A percentile compares a stretch with the other conserved stretches of the same genome.
These are phyloP conservation scores for Radiomyces spectabilis DNA, from an alignment of 192 early-diverging fungal species.

Conservation along the genomic window DNA sequence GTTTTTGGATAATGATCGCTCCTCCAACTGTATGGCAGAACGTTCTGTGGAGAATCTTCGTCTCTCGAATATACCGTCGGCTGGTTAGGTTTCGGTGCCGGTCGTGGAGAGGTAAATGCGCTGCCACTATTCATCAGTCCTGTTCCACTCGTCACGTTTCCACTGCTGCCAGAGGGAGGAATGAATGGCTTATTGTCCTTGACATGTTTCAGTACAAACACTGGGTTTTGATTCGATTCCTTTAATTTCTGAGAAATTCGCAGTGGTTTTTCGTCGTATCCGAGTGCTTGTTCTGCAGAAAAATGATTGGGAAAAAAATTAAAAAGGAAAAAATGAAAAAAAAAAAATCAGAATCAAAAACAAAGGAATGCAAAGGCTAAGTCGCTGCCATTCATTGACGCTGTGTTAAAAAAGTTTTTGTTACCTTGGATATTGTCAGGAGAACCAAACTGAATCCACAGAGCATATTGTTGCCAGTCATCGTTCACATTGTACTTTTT, in stretches of 20 bases:
- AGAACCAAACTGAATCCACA: slow-evolving; percentile 71
- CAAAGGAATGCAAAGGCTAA: too few species aligned
- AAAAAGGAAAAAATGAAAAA: slow-evolving; percentile 16
- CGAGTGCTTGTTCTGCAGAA: slow-evolving; percentile 65
- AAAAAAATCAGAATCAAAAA: slow-evolving; percentile 6
- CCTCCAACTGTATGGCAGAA: too few species aligned
- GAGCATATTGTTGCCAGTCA: slow-evolving; percentile 77
- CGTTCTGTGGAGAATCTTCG: too few species aligned
- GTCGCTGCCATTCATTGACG: too few species aligned
- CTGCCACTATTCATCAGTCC: background rate
- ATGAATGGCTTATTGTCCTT: slow-evolving; percentile 53
- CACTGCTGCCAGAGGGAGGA: too few species aligned
- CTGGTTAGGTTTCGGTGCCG: slow-evolving; percentile 3
- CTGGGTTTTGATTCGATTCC: slow-evolving; percentile 59
- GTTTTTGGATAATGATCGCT: slow-evolving; percentile 11
- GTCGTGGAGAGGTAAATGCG: slow-evolving; percentile 1
- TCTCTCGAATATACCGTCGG: background rate
- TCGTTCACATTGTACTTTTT: slow-evolving; percentile 89
- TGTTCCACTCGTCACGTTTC: too few species aligned
- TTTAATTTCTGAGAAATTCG: slow-evolving; percentile 66
- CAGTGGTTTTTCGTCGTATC: slow-evolving; percentile 74
- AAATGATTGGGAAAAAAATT: slow-evolving; percentile 15
- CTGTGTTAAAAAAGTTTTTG: too few species aligned
- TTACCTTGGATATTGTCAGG: slow-evolving; percentile 49
- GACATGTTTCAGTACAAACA: slow-evolving; percentile 71